Percentiles rank a stretch among this genome's conserved stretches.
These are phyloP conservation scores for Tuber brumale DNA, from an alignment of 495 filamentous ascomycete genomes.

Conservation along the genomic window DNA sequence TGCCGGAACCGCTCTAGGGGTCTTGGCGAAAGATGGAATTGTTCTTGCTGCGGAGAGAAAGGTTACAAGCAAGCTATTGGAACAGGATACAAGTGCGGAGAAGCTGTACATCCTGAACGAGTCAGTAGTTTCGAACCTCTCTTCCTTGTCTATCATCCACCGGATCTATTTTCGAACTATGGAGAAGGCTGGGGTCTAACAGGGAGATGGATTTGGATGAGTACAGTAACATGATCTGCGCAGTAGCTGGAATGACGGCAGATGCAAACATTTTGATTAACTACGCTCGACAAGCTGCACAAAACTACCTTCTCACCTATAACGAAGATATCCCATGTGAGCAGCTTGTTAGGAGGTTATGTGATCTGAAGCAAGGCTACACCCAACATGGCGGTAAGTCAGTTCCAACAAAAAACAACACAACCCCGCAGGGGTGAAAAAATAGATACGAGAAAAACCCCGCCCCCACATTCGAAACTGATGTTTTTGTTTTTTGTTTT, in stretches of 20 bases:
- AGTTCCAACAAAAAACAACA: conserved; percentile 1
- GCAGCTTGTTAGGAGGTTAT: conserved; percentile 91
- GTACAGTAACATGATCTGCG: conserved; percentile 97
- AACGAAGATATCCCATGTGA: conserved; percentile 99
- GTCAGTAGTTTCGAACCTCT: conserved; percentile 49
- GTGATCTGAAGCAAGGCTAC: conserved; percentile 98
- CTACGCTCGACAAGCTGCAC: conserved; percentile 92
- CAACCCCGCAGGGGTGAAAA: conserved; percentile 23
- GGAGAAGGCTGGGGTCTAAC: not conserved
- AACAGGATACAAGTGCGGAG: conserved; percentile 98
- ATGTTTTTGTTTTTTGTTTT: conserved; percentile 7
- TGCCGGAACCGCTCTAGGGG: conserved; percentile 91
- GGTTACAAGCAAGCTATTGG: conserved; percentile 96
- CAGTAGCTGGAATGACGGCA: conserved; percentile 97
- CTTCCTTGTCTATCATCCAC: conserved; percentile 1
- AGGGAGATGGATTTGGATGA: conserved; percentile 5
- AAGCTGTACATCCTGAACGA: conserved; percentile 99
- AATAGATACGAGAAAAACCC: conserved; percentile 5
- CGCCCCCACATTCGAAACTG: conserved; percentile 20
- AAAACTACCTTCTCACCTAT: conserved; percentile 96
- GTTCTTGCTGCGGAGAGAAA: conserved; percentile 98
- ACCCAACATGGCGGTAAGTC: conserved; percentile 76
- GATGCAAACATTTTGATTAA: conserved; percentile 99
- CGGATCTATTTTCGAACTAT: not conserved
- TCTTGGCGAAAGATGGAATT: conserved; percentile 95